phyloP scores from a whole-genome alignment of 345 rosid species.

The Sisymbrium irio region DNA sequence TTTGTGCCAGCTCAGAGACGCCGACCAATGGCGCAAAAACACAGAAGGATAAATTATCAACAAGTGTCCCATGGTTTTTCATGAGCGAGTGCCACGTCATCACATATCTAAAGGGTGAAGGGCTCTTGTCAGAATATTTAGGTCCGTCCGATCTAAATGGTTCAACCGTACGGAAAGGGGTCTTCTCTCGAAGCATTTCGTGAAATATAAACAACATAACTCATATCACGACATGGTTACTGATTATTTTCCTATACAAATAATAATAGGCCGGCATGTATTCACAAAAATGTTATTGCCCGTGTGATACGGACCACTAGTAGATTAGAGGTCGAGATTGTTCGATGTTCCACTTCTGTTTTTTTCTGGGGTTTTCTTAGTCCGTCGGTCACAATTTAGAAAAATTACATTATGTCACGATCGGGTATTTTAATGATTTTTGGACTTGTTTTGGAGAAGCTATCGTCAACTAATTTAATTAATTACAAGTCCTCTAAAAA shows the following conservation, averaged over 20 bases:
- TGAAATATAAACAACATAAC: not conserved
- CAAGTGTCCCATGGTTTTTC: slow-evolving; percentile 26
- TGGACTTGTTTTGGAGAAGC: not conserved
- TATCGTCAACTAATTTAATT: not conserved
- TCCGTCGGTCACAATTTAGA: slow-evolving; percentile 23
- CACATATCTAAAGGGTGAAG: not conserved
- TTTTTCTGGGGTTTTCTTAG: slow-evolving; percentile 1
- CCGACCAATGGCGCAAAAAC: slow-evolving; percentile 24
- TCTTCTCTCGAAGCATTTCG: not conserved
- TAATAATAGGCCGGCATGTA: slow-evolving; percentile 11
- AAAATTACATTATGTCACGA: not conserved
- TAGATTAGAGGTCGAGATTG: slow-evolving; percentile 26
- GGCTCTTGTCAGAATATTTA: slow-evolving; percentile 7
- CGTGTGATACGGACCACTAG: slow-evolving; percentile 22
- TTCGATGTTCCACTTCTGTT: slow-evolving; percentile 28
- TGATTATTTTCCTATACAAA: not conserved
- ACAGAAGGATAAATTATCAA: not conserved
- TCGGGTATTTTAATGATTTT: slow-evolving; percentile 12
- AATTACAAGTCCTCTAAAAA: not conserved
- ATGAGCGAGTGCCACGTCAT: slow-evolving; percentile 16
- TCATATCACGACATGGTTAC: slow-evolving; percentile 1
- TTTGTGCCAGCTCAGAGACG: slow-evolving; percentile 13
- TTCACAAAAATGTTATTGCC: not conserved
- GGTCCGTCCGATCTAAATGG: not conserved
- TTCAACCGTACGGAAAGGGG: not conserved